Evolutionary conservation across 129 eudicot genomes (phyloP), one percentile per base, ranked within the genome.

Genomic region (Lactuca sativa): DNA sequence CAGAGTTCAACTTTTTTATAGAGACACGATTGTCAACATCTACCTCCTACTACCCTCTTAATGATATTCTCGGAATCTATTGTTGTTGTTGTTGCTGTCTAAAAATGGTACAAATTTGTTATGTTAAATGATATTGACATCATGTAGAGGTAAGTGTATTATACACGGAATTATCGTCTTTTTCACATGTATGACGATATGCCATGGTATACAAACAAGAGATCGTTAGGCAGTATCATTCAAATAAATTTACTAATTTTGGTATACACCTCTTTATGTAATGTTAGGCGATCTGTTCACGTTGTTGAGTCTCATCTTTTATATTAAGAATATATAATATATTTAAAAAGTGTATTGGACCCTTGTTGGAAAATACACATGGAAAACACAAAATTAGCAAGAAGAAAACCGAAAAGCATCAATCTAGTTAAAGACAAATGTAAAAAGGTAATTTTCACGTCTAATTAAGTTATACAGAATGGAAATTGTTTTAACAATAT

Each of bases 181-280:
- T 47, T 56, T 41, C 80, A 75, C 69, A 59, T 75, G 74, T 25
- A 49, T 75, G 61, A 59, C 48, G 63, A 67, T 25, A 67, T 10
- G 31, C 30, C 52, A 7, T 37, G 7, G 64, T 51, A 68, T 76
- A 37, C 51, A 53, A 60, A 68, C 57, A 71, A 71, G 62, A 76
- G 55, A 67, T 51, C 56, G 80, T 68, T 76, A 76, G 80, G 70
- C 74, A n/a, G 41, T 76, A 59, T 34, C 63, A 76, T 67, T 67
- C 38, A 67, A 76, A 59, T 59, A 67, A 51, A 53, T 60, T 25
- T 76, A 60, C 75, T 76, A 68, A 55, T 76, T 68, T 68, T 21
- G 74, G 80, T 61, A 60, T 52, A 16, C 37, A 57, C 43, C 56
- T 59, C 44, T 69, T 76, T 68, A 59, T 55, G 63, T 8, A 15